These are phyloP conservation scores for Lentinula detonsa DNA, from an alignment of 768 basidiomycete genomes.

Conservation along the genomic window DNA sequence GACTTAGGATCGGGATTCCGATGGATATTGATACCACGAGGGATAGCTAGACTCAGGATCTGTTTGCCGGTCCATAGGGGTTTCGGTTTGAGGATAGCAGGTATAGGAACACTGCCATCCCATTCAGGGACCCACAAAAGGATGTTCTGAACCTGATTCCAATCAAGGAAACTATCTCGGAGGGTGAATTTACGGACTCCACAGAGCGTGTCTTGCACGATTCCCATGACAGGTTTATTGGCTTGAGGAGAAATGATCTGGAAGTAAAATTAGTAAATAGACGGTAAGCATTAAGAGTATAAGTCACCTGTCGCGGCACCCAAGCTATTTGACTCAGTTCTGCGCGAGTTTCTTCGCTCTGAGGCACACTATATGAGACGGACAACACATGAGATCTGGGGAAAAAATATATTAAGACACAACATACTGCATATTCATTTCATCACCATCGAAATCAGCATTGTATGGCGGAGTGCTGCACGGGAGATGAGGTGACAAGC, in stretches of 20 bases:
- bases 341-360: conserved; percentile 96
- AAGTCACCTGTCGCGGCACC: conserved; percentile 86
- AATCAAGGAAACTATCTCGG: conserved; percentile 92
- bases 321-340: conserved; percentile 98
- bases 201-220: conserved; percentile 97
- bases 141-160: conserved; percentile 95
- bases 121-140: conserved; percentile 97
- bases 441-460: conserved; percentile 99
- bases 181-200: conserved; percentile 97
- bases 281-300: not conserved
- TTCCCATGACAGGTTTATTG: conserved; percentile 99
- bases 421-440: conserved; percentile 99
- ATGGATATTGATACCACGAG: conserved; percentile 90
- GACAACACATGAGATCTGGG: conserved; percentile 8
- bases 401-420: not conserved
- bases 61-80: conserved; percentile 99
- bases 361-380: conserved; percentile 72
- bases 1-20: conserved; percentile 77
- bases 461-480: conserved; percentile 92
- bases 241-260: conserved; percentile 99
- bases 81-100: conserved; percentile 94
- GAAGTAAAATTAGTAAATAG: conserved; percentile 1
- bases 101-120: conserved; percentile 90
- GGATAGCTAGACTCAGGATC: conserved; percentile 86
- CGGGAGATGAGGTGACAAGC: conserved; percentile 20